Percentiles rank a stretch among this genome's conserved stretches.
Conservation (phyloP, 2,329 filamentous ascomycete species). For the Colletotrichum aenigma region DNA sequence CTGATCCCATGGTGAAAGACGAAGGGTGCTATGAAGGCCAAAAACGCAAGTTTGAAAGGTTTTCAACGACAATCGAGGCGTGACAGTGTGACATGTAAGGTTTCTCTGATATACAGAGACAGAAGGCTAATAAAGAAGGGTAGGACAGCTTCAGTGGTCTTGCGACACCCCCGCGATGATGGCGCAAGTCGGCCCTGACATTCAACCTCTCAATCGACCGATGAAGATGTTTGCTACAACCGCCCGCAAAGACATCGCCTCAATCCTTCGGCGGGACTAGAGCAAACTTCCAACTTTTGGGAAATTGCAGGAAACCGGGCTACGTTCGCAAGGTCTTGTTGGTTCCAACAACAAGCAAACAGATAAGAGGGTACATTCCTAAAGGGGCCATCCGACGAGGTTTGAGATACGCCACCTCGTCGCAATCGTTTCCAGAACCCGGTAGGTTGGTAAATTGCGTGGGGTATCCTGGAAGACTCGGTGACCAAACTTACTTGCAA, state of each 20-base stretch:
- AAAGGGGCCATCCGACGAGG: not conserved
- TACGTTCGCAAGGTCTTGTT: not conserved
- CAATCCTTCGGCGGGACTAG: not conserved
- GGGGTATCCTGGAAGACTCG: not conserved
- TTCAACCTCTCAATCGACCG: not conserved
- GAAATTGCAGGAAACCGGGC: not conserved
- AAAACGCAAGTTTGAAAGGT: not conserved
- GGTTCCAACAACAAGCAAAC: not conserved
- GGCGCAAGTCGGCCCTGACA: not conserved
- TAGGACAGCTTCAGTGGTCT: not conserved
- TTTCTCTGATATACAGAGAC: not conserved
- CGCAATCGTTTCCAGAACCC: not conserved
- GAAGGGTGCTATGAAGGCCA: not conserved
- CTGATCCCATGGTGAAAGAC: not conserved
- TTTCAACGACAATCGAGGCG: not conserved
- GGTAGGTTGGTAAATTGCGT: not conserved
- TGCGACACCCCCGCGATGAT: not conserved
- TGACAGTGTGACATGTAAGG: not conserved
- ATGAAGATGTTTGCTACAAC: not conserved
- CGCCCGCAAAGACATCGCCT: not conserved
- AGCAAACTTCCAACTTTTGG: not conserved
- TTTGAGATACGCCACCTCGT: not conserved
- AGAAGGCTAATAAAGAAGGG: not conserved
- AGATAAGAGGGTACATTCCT: not conserved
- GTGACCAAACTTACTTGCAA: rapidly evolving